Percentiles rank a stretch among this genome's conserved stretches.
phyloP scores from a whole-genome alignment of 495 filamentous ascomycete species.

The Penicillium silybi region DNA sequence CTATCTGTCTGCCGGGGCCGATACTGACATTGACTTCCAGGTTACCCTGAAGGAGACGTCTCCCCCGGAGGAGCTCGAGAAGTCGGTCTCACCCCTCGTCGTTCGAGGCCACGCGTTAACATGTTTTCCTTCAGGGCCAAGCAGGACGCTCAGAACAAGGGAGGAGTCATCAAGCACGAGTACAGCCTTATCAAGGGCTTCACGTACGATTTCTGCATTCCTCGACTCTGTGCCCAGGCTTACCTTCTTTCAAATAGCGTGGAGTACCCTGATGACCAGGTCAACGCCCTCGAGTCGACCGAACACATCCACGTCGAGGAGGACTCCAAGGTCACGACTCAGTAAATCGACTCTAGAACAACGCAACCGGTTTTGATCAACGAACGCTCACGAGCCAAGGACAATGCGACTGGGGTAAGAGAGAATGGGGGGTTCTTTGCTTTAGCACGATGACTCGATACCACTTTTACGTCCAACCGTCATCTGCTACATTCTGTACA shows the following conservation, averaged over 20 bases:
- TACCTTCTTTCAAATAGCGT: conserved; percentile 50
- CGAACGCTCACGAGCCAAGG: background rate
- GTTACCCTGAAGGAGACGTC: conserved; percentile 72
- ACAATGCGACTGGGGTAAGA: background rate
- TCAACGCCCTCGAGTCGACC: conserved; percentile 57
- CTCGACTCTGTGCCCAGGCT: conserved; percentile 3
- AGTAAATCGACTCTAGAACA: conserved; percentile 40
- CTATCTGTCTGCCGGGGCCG: conserved; percentile 1
- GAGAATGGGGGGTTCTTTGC: conserved; percentile 6
- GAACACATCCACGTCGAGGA: conserved; percentile 74
- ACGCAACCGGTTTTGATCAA: background rate
- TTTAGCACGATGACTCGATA: conserved; percentile 19
- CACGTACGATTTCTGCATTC: conserved; percentile 56
- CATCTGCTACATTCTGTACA: conserved; percentile 11
- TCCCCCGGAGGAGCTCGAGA: conserved; percentile 56
- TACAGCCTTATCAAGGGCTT: conserved; percentile 88
- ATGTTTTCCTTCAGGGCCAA: conserved; percentile 57
- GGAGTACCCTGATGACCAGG: conserved; percentile 61
- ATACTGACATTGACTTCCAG: conserved; percentile 41
- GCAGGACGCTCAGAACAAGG: conserved; percentile 60
- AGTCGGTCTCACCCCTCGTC: conserved; percentile 37
- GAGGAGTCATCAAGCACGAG: conserved; percentile 77
- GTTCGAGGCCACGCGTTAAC: background rate
- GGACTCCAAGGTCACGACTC: conserved; percentile 66
- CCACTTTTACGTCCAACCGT: conserved; percentile 9